A percentile compares a stretch with the other conserved stretches of the same genome.
Evolutionary conservation across 176 grass and related monocot genomes (phyloP).

Genomic region (Zoysia pacifica): DNA sequence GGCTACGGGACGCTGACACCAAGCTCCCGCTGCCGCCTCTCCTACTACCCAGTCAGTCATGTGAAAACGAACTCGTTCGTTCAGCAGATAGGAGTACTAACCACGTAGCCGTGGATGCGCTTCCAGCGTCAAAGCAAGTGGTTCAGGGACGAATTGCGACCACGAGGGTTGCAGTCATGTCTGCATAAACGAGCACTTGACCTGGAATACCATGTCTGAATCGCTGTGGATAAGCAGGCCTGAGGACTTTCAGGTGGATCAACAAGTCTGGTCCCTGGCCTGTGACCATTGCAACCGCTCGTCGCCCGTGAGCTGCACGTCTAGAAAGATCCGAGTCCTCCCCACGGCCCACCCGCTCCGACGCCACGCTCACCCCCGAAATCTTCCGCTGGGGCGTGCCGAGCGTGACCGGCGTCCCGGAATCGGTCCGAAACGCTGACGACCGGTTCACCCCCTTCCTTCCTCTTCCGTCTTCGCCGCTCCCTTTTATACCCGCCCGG

Average conservation of each 20-base stretch:
- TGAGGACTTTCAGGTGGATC: not conserved
- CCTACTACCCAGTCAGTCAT: not conserved
- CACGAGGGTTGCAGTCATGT: not conserved
- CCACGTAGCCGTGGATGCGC: not conserved
- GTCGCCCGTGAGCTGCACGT: no score
- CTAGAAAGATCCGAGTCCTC: not conserved
- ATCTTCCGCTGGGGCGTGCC: not conserved
- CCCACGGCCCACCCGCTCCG: not conserved
- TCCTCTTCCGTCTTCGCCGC: not conserved
- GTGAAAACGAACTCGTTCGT: constrained; percentile 19
- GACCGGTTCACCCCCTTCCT: not conserved
- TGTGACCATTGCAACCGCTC: no score
- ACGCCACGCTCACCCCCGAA: no score
- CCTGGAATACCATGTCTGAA: not conserved
- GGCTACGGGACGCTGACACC: not conserved
- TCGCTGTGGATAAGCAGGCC: not conserved
- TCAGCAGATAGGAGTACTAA: not conserved
- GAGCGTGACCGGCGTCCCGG: constrained; percentile 2
- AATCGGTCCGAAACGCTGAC: constrained; percentile 5
- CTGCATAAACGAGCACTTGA: not conserved
- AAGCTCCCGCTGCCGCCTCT: not conserved
- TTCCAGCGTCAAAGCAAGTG: not conserved
- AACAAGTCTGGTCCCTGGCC: not conserved
- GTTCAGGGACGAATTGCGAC: not conserved
- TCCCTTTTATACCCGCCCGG: not conserved